phyloP scores from a whole-genome alignment of 768 basidiomycete genomes.

The Leucosporidium creatinivorum region DNA sequence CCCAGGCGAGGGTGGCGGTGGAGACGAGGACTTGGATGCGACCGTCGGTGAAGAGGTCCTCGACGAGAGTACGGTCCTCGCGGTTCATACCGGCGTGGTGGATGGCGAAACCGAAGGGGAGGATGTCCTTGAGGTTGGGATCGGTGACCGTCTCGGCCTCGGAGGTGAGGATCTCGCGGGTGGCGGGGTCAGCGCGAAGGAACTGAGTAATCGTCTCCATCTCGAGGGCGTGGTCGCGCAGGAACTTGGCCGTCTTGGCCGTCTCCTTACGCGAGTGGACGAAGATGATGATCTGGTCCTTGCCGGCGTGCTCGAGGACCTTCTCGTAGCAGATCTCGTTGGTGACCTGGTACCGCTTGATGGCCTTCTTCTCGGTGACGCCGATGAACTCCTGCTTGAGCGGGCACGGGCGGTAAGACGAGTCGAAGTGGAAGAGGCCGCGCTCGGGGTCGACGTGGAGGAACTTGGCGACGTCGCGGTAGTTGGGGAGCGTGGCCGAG shows the following conservation, averaged over 20 bases:
- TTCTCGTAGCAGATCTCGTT: constrained; percentile 99
- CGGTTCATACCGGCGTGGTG: constrained; percentile 96
- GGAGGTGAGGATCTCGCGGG: constrained; percentile 76
- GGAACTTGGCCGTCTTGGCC: constrained; percentile 88
- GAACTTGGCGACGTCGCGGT: constrained; percentile 95
- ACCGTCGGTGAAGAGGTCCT: constrained; percentile 88
- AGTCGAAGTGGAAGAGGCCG: constrained; percentile 95
- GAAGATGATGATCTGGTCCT: constrained; percentile 90
- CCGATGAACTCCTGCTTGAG: constrained; percentile 96
- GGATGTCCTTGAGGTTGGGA: constrained; percentile 69
- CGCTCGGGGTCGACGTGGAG: constrained; percentile 84
- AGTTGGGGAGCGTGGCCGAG: constrained; percentile 96
- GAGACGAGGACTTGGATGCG: constrained; percentile 90
- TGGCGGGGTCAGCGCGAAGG: constrained; percentile 85
- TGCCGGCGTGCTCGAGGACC: constrained; percentile 72
- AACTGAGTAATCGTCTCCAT: constrained; percentile 95
- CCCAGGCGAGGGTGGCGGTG: constrained; percentile 98
- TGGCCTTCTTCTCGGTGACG: constrained; percentile 97
- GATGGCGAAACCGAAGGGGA: constrained; percentile 95
- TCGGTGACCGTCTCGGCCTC: constrained; percentile 80
- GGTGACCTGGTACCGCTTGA: constrained; percentile 95
- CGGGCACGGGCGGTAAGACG: constrained; percentile 84
- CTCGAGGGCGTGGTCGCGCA: constrained; percentile 90
- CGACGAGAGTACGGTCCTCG: constrained; percentile 82
- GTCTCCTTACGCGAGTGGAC: constrained; percentile 99